These are phyloP conservation scores for Yamadazyma sp. DNA, from an alignment of 1,139 yeast species.

Conservation along the genomic window DNA sequence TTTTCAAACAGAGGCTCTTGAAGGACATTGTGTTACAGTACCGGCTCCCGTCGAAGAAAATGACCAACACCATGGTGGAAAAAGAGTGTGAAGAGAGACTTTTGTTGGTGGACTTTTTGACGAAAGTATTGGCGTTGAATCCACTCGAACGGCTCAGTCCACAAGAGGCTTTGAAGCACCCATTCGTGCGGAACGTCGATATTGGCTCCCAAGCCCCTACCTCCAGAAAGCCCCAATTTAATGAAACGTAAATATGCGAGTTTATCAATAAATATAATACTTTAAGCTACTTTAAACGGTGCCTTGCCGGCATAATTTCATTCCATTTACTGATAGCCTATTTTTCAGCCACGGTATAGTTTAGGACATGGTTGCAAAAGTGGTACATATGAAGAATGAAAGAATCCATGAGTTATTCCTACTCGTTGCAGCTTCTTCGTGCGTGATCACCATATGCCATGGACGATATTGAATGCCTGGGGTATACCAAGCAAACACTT, in stretches of 20 bases:
- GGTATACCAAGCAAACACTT: too few relatives aligned
- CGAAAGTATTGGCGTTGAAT: slow-evolving; percentile 76
- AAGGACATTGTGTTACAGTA: slow-evolving; percentile 78
- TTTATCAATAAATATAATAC: too few relatives aligned
- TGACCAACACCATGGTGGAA: slow-evolving; percentile 63
- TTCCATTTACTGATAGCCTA: too few relatives aligned
- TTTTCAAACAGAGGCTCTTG: slow-evolving; percentile 72
- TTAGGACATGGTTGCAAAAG: too few relatives aligned
- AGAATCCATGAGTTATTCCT: too few relatives aligned
- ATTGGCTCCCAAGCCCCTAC: neutral
- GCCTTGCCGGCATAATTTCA: too few relatives aligned
- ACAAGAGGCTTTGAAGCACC: slow-evolving; percentile 90
- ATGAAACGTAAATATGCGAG: slow-evolving; percentile 6
- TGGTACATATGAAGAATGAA: too few relatives aligned
- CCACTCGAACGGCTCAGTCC: slow-evolving; percentile 97
- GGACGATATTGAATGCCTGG: too few relatives aligned
- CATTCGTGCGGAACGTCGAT: slow-evolving; percentile 56
- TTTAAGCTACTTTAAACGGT: too few relatives aligned
- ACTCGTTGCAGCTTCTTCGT: too few relatives aligned
- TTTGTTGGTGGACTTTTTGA: slow-evolving; percentile 72
- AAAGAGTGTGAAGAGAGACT: slow-evolving; percentile 72
- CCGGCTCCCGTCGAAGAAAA: slow-evolving; percentile 66
- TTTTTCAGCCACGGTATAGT: too few relatives aligned
- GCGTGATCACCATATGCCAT: too few relatives aligned
- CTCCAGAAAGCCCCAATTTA: slow-evolving; percentile 2